Base-by-base conservation (phyloP, 1,284 basidiomycete species). In the Anthracocystis walkeri region DNA sequence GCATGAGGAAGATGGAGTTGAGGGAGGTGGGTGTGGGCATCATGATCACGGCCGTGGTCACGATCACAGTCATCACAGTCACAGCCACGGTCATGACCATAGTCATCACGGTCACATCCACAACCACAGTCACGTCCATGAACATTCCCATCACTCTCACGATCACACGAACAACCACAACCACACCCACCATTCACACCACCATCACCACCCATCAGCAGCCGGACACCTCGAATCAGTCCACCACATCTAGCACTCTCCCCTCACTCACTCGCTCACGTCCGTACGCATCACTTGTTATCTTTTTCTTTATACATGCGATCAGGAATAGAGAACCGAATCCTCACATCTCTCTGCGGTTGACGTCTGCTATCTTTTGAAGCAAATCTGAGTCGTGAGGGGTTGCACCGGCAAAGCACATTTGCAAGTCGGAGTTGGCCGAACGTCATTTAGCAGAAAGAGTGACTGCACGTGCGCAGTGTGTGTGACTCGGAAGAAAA, bases 1-100 rank as follows among this genome's bases (percentile, higher is more conserved):
- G 1, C 65, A 71, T 20, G 69, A 77, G 45, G 58, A 65, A 2
- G 71, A 77, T 48, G 78, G 69, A 8, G 58, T 31, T 5, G 58
- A 73, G 18, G 54, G 55, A 35, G 33, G 14, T 25, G 50, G 21
- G 4, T 68, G 77, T 53, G 59, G 35, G 11, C 29, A 50, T 16
- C 80, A 81, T 51, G 58, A 38, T 8, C 69, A 78, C 40, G 48
- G 38, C 7, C 51, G 65, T 38, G 52, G 55, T 38, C 41, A 66
- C 21, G 54, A 66, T 41, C 52, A 58, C 16, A 27, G 31, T 8
- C 69, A 76, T 46, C 71, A 75, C 55, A 52, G 58, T 14, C 72
- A 75, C 50, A 25, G 16, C 10, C 75, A 70, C 41, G 25, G 23
- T 16, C 64, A 74, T n/a, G 21, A 33, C 27, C 56, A 60, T 21